Conservation (phyloP, 2,329 filamentous ascomycete species). For the Ophiosphaerella narmari region DNA sequence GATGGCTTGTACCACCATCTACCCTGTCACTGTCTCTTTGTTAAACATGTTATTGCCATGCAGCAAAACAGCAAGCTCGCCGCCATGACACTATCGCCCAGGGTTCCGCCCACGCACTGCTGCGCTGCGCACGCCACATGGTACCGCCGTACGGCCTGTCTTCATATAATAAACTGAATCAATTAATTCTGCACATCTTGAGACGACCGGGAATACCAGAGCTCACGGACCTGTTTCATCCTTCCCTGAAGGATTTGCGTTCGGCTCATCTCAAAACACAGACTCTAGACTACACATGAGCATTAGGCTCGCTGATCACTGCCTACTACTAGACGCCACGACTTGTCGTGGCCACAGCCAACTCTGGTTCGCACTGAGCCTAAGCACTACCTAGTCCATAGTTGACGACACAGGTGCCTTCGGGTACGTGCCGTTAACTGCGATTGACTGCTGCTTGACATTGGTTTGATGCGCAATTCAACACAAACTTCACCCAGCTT, state of each 20-base stretch:
- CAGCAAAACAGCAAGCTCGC: not conserved
- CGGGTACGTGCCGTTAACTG: no score
- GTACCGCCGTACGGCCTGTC: not conserved
- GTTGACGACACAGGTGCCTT: no score
- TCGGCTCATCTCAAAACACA: constrained; percentile 17
- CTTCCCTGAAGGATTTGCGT: constrained; percentile 13
- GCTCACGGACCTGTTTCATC: constrained; percentile 28
- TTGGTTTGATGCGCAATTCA: not conserved
- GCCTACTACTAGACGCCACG: no score
- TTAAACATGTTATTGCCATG: not conserved
- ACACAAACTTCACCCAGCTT: not conserved
- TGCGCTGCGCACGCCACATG: constrained; percentile 1
- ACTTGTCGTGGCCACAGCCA: no score
- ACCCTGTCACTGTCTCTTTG: no score
- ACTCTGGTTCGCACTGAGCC: no score
- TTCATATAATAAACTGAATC: not conserved
- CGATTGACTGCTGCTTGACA: not conserved
- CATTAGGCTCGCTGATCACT: no score
- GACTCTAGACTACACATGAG: not conserved
- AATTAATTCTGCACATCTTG: constrained; percentile 11
- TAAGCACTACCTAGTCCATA: no score
- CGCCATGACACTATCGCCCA: no score
- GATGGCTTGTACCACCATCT: no score
- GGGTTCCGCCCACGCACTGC: not conserved
- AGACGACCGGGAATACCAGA: constrained; percentile 25